A percentile compares a stretch with the other conserved stretches of the same genome.
Evolutionary conservation across 2,329 filamentous ascomycete species (phyloP).

Genomic region (Fusarium graminum): DNA sequence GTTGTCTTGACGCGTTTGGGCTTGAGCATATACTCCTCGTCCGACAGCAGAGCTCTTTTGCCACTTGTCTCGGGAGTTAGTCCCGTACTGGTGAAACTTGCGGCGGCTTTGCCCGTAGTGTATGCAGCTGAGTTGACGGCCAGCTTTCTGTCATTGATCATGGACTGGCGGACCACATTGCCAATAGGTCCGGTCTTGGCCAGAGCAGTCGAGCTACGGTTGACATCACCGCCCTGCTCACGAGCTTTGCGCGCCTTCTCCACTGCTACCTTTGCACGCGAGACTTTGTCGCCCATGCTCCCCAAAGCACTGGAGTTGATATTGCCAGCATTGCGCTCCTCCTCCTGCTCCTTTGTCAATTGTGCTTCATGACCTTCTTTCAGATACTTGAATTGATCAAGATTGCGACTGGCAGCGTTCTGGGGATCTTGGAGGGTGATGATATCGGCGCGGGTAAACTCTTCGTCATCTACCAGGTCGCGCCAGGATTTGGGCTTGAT

Average conservation of each 20-base stretch:
- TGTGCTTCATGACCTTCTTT: conserved; percentile 81
- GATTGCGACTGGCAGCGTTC: conserved; percentile 83
- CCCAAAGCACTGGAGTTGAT: conserved; percentile 87
- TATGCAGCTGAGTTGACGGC: conserved; percentile 90
- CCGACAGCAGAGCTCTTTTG: conserved; percentile 86
- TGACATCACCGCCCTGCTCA: conserved; percentile 69
- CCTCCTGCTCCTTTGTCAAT: conserved; percentile 76
- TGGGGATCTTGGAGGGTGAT: conserved; percentile 97
- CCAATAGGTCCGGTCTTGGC: conserved; percentile 52
- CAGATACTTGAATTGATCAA: conserved; percentile 90
- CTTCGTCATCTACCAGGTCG: conserved; percentile 87
- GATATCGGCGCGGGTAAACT: conserved; percentile 90
- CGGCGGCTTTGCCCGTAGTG: conserved; percentile 90
- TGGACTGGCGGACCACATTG: conserved; percentile 49
- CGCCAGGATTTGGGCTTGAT: conserved; percentile 97
- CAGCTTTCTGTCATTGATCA: conserved; percentile 68
- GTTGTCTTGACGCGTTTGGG: conserved; percentile 89
- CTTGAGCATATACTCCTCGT: conserved; percentile 97
- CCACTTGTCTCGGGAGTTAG: conserved; percentile 91
- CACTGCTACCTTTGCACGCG: conserved; percentile 94
- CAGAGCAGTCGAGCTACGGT: conserved; percentile 63
- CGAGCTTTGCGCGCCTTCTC: conserved; percentile 86
- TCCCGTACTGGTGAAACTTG: conserved; percentile 95
- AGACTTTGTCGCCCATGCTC: conserved; percentile 81
- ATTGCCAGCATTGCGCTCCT: conserved; percentile 72